Conservation (phyloP, 2,329 filamentous ascomycete species). For the Botrytis hyacinthi region DNA sequence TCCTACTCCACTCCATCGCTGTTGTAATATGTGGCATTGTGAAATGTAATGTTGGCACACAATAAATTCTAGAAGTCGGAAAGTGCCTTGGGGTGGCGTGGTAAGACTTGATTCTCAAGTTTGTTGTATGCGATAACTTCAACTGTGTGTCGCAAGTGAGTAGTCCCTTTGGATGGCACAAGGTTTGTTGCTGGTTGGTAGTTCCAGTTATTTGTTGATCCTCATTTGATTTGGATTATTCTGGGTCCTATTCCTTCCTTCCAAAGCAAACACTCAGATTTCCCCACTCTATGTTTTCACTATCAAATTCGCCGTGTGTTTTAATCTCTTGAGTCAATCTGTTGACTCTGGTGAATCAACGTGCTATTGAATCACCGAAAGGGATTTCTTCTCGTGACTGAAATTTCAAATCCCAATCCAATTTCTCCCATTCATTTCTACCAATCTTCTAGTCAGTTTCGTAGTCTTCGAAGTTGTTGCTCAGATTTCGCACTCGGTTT, state of each 20-base stretch:
- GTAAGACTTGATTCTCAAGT: background rate
- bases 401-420: background rate
- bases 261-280: background rate
- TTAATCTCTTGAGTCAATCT: background rate
- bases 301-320: background rate
- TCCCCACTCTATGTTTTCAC: background rate
- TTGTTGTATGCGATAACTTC: background rate
- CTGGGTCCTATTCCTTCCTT: background rate
- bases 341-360: background rate
- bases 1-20: slow-evolving; percentile 36
- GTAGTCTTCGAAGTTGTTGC: background rate
- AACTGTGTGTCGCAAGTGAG: background rate
- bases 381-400: background rate
- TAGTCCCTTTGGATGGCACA: background rate
- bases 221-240: slow-evolving; percentile 6
- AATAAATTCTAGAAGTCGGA: background rate
- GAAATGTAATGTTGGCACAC: background rate
- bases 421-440: background rate
- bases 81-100: background rate
- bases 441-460: background rate
- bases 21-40: slow-evolving; percentile 36
- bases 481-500: background rate
- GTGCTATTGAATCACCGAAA: background rate
- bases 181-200: background rate
- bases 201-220: slow-evolving; percentile 8